Conservation (phyloP, 345 rosid species). For the Eucalyptus grandis region DNA sequence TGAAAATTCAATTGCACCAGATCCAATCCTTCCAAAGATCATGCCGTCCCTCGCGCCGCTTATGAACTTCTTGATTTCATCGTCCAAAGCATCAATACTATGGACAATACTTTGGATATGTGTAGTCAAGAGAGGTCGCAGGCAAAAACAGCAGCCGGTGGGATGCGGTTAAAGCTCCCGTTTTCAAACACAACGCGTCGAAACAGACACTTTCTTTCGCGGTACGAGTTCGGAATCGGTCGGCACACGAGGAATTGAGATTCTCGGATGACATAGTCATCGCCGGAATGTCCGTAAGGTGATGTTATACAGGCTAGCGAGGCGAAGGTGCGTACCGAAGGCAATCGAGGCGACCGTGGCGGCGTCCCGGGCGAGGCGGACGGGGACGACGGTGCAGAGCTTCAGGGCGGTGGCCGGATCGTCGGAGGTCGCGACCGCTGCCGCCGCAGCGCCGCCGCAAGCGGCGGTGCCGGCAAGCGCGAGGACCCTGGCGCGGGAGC, state of each 20-base stretch:
- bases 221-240: neutral
- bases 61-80: neutral
- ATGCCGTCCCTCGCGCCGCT: neutral
- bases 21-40: neutral
- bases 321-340: constrained; percentile 37
- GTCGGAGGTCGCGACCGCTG: constrained; percentile 53
- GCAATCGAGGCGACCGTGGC: constrained; percentile 77
- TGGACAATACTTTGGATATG: neutral
- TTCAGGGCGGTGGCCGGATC: constrained; percentile 59
- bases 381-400: constrained; percentile 73
- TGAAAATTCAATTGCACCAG: neutral
- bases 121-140: neutral
- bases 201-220: neutral
- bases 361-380: constrained; percentile 59
- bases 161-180: neutral
- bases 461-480: constrained; percentile 36
- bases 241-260: neutral
- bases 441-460: constrained; percentile 52
- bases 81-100: neutral
- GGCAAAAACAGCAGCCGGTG: neutral
- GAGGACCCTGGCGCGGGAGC: constrained; percentile 44
- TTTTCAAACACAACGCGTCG: neutral
- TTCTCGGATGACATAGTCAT: neutral
- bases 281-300: neutral
- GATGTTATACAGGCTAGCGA: neutral